Evolutionary conservation across 805 yeast species (phyloP).

Genomic region (Nakazawaea peltata): DNA sequence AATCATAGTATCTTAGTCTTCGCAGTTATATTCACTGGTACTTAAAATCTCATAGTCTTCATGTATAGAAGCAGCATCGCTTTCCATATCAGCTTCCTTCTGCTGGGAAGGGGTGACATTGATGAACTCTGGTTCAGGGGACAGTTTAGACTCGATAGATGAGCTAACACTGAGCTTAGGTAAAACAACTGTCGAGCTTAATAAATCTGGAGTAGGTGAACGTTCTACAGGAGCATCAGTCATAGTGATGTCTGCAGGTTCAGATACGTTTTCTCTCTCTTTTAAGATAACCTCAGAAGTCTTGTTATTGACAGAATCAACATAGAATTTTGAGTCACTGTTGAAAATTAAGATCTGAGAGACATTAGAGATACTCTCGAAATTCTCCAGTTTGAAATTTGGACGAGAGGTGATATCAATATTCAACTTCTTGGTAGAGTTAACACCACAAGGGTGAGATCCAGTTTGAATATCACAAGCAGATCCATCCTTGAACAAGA

Average conservation of each 20-base stretch:
- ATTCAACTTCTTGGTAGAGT: neutral
- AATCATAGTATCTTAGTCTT: no score
- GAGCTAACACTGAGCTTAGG: constrained; percentile 5
- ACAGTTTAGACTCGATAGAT: neutral
- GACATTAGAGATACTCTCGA: neutral
- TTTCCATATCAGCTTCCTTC: neutral
- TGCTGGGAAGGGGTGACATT: neutral
- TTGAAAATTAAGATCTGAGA: constrained; percentile 3
- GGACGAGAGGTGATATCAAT: neutral
- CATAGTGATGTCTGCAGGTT: constrained; percentile 1
- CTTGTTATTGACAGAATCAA: neutral
- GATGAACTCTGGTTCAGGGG: constrained; percentile 9
- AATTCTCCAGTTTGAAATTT: constrained; percentile 2
- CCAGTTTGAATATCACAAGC: constrained; percentile 2
- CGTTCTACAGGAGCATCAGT: constrained; percentile 1
- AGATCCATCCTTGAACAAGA: neutral
- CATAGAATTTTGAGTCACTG: constrained; percentile 1
- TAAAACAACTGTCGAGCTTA: constrained; percentile 8
- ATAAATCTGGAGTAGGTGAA: neutral
- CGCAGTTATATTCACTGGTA: constrained; percentile 7
- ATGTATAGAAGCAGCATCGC: neutral
- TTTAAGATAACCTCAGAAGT: constrained; percentile 1
- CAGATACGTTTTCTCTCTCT: neutral
- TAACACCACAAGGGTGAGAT: constrained; percentile 5
- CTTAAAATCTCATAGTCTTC: constrained; percentile 10